Evolutionary conservation across 2,329 filamentous ascomycete species (phyloP).

Genomic region (Ascosphaera pollenicola): DNA sequence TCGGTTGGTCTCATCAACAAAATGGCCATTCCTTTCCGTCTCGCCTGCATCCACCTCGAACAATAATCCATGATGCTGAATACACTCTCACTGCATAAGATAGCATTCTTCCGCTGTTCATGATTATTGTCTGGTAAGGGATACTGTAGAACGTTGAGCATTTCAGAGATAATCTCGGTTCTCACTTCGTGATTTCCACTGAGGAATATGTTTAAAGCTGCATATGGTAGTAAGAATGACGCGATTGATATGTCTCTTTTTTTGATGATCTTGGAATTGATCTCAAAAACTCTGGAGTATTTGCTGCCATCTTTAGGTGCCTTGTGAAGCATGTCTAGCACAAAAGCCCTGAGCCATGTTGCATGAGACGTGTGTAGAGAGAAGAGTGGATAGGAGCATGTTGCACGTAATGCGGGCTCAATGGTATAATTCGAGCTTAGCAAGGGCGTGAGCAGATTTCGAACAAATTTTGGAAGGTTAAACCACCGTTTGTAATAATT

Average conservation of each 20-base stretch:
- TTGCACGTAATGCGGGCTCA: conserved; percentile 27
- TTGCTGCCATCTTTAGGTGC: conserved; percentile 52
- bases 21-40: conserved; percentile 27
- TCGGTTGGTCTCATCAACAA: background rate
- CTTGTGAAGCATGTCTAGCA: conserved; percentile 60
- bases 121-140: conserved; percentile 31
- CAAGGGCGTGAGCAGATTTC: conserved; percentile 73
- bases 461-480: conserved; percentile 50
- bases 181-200: conserved; percentile 45
- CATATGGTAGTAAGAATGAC: conserved; percentile 72
- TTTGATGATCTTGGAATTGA: conserved; percentile 60
- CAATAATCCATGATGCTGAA: conserved; percentile 85
- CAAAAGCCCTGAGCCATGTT: conserved; percentile 61
- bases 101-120: conserved; percentile 49
- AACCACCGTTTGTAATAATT: conserved; percentile 54
- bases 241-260: conserved; percentile 72
- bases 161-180: conserved; percentile 45
- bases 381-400: conserved; percentile 59
- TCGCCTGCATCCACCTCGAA: conserved; percentile 71
- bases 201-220: conserved; percentile 62
- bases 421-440: conserved; percentile 65
- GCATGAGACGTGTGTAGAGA: conserved; percentile 43
- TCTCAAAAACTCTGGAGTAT: conserved; percentile 46
- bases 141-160: conserved; percentile 51
- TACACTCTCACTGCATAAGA: conserved; percentile 76